These are phyloP conservation scores for Venturia aucupariae DNA, from an alignment of 2,329 filamentous ascomycete genomes.

Conservation along the genomic window DNA sequence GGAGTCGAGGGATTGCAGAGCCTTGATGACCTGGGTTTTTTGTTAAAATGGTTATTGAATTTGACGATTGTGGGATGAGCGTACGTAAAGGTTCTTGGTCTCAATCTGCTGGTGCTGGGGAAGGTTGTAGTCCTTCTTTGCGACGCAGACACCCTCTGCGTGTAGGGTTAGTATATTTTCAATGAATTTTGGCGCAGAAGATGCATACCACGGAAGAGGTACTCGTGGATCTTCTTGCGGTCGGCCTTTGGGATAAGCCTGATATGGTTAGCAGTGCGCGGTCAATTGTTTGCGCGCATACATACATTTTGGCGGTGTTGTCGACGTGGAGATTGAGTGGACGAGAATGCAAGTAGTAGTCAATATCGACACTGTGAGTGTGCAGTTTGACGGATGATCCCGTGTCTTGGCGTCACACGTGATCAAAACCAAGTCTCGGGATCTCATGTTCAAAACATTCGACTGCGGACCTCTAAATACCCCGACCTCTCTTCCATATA, in stretches of 20 bases:
- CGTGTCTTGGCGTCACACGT: neutral
- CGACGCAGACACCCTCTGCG: slow-evolving; percentile 74
- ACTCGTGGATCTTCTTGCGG: slow-evolving; percentile 99
- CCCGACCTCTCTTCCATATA: neutral
- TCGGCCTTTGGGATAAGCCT: slow-evolving; percentile 99
- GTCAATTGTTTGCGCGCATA: neutral
- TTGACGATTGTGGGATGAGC: slow-evolving; percentile 18
- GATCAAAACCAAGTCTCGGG: neutral
- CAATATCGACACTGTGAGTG: neutral
- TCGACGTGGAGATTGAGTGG: slow-evolving; percentile 13
- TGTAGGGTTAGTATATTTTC: slow-evolving; percentile 15
- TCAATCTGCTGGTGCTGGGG: slow-evolving; percentile 97
- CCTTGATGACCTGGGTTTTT: slow-evolving; percentile 70
- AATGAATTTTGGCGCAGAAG: neutral
- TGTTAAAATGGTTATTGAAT: slow-evolving; percentile 1
- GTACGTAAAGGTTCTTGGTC: slow-evolving; percentile 95
- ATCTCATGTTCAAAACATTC: neutral
- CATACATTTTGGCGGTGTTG: slow-evolving; percentile 37
- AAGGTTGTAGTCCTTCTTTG: slow-evolving; percentile 98
- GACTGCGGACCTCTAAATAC: neutral
- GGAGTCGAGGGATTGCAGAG: slow-evolving; percentile 93
- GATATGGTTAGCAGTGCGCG: slow-evolving; percentile 17
- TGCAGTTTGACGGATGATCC: neutral
- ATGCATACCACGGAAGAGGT: slow-evolving; percentile 41
- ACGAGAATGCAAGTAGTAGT: neutral